A percentile compares a stretch with the other conserved stretches of the same genome.
Evolutionary conservation across 176 grass and related monocot genomes (phyloP).

Genomic region (Chrysopogon serrulatus): DNA sequence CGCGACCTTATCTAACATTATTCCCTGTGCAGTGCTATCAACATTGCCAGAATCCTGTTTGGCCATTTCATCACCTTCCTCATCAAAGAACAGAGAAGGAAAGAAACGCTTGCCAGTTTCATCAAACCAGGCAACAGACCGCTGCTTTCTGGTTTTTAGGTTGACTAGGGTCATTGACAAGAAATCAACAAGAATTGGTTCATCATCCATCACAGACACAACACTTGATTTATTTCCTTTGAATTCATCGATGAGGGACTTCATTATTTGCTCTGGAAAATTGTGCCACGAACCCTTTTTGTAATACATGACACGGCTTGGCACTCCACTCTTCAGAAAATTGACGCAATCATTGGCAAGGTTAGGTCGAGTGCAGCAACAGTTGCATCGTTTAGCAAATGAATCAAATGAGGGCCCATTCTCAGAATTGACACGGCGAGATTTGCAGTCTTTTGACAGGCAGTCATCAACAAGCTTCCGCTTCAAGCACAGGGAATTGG

Average conservation of each 20-base stretch:
- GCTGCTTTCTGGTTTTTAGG: constrained; percentile 52
- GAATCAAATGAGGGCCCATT: constrained; percentile 31
- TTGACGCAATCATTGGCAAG: constrained; percentile 64
- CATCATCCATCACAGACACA: constrained; percentile 42
- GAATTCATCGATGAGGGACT: constrained; percentile 55
- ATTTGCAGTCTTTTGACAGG: constrained; percentile 46
- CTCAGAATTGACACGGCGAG: constrained; percentile 23
- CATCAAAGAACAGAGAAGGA: constrained; percentile 60
- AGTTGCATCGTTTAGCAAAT: constrained; percentile 44
- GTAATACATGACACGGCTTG: constrained; percentile 59
- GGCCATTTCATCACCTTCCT: constrained; percentile 18
- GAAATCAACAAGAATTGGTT: constrained; percentile 65
- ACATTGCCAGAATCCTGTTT: constrained; percentile 8
- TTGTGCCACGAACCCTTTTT: constrained; percentile 46
- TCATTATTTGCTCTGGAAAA: constrained; percentile 55
- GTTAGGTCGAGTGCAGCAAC: constrained; percentile 58
- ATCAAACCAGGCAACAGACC: constrained; percentile 75
- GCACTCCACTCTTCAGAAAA: constrained; percentile 56
- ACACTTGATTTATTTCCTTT: constrained; percentile 48
- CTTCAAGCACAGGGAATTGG: constrained; percentile 48
- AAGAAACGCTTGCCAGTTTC: constrained; percentile 55
- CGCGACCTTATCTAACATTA: constrained; percentile 27
- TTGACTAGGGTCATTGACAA: constrained; percentile 69
- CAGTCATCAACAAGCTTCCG: constrained; percentile 52
- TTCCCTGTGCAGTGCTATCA: constrained; percentile 6